Percentiles rank a stretch among this genome's conserved stretches.
phyloP scores from a whole-genome alignment of 768 basidiomycete species.

The Cystofilobasidium capitatum region DNA sequence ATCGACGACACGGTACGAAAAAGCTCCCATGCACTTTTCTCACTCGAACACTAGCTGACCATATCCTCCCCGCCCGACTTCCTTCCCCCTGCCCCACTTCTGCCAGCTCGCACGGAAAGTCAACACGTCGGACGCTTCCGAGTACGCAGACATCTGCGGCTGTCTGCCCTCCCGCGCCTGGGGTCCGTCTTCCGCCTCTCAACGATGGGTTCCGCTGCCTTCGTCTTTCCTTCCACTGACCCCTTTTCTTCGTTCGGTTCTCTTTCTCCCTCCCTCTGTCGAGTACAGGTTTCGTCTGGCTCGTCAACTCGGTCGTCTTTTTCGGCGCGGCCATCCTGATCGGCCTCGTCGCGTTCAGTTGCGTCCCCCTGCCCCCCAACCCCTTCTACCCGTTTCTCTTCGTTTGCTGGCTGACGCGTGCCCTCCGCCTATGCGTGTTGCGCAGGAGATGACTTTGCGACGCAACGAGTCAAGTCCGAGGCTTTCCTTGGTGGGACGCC shows the following conservation, averaged over 20 bases:
- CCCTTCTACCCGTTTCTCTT: slow-evolving; percentile 38
- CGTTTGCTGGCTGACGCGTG: neutral
- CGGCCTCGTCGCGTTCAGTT: slow-evolving; percentile 72
- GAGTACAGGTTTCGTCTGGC: slow-evolving; percentile 76
- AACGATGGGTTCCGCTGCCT: neutral
- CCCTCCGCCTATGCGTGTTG: too few relatives aligned
- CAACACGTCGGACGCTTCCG: slow-evolving; percentile 76
- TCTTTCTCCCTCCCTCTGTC: neutral
- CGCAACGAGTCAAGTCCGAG: slow-evolving; percentile 9
- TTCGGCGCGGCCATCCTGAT: slow-evolving; percentile 67
- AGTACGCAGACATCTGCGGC: slow-evolving; percentile 69
- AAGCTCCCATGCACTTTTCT: neutral
- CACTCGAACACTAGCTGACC: slow-evolving; percentile 52
- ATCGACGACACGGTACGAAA: slow-evolving; percentile 47
- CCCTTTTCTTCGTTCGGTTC: slow-evolving; percentile 14
- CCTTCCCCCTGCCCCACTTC: slow-evolving; percentile 14
- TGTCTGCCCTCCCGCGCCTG: slow-evolving; percentile 59
- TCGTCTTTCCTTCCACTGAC: slow-evolving; percentile 1
- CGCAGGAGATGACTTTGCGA: slow-evolving; percentile 5
- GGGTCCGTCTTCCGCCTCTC: slow-evolving; percentile 49
- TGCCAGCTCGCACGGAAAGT: slow-evolving; percentile 42
- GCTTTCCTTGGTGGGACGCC: slow-evolving; percentile 14
- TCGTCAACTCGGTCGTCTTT: slow-evolving; percentile 61
- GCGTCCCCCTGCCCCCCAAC: too few relatives aligned
- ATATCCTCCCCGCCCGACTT: neutral